Evolutionary conservation across 2,329 filamentous ascomycete species (phyloP).

Genomic region (Penicillium sp.): DNA sequence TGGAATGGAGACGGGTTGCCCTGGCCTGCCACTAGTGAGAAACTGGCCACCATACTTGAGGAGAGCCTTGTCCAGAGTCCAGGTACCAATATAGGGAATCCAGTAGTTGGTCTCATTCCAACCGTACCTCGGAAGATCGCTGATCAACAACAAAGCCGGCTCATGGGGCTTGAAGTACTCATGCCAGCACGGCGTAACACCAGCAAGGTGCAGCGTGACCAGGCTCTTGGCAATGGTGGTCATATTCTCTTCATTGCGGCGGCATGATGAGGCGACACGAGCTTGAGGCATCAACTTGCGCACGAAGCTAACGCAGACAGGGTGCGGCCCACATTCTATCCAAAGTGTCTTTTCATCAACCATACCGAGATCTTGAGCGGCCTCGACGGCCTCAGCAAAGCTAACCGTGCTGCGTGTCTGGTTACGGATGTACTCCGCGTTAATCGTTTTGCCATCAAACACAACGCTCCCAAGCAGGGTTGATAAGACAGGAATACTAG

Average conservation of each 20-base stretch:
- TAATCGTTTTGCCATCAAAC: slow-evolving; percentile 60
- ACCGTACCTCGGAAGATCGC: slow-evolving; percentile 67
- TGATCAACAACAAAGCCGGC: slow-evolving; percentile 56
- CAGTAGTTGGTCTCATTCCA: slow-evolving; percentile 76
- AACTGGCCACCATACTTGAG: slow-evolving; percentile 21
- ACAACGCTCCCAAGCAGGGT: slow-evolving; percentile 65
- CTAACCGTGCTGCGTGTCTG: slow-evolving; percentile 72
- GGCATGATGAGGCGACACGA: slow-evolving; percentile 63
- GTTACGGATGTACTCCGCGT: slow-evolving; percentile 66
- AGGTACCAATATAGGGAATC: slow-evolving; percentile 73
- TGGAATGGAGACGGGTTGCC: neutral
- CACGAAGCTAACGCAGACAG: slow-evolving; percentile 70
- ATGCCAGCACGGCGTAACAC: slow-evolving; percentile 70
- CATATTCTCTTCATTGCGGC: slow-evolving; percentile 67
- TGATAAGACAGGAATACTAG: slow-evolving; percentile 69
- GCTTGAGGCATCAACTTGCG: slow-evolving; percentile 64
- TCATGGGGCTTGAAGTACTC: slow-evolving; percentile 59
- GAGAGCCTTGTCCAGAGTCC: slow-evolving; percentile 68
- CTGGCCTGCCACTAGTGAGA: slow-evolving; percentile 41
- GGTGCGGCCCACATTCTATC: slow-evolving; percentile 75
- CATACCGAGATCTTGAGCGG: slow-evolving; percentile 54
- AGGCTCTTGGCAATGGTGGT: slow-evolving; percentile 65
- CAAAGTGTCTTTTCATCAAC: slow-evolving; percentile 70
- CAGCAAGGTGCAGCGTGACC: slow-evolving; percentile 64
- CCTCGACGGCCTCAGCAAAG: slow-evolving; percentile 66